Percentiles rank a stretch among this genome's conserved stretches.
phyloP scores from a whole-genome alignment of 2,329 filamentous ascomycete genomes.

The Xenosphaeropsis pyriputrescens region DNA sequence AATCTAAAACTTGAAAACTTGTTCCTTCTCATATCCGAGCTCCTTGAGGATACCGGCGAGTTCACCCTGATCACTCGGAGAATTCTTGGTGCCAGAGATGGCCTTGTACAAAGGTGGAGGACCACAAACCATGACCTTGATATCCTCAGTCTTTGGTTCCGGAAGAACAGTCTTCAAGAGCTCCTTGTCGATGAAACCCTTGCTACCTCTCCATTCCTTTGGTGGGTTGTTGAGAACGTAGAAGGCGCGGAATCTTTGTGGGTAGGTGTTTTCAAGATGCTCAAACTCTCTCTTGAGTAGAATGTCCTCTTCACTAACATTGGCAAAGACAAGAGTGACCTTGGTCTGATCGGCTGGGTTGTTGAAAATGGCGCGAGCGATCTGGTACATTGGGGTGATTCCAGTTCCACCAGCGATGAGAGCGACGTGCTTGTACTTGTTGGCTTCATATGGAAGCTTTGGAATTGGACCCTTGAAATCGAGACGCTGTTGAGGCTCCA shows the following conservation, averaged over 20 bases:
- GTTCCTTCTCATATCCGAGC: slow-evolving; percentile 70
- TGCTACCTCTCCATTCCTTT: slow-evolving; percentile 60
- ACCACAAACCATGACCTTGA: slow-evolving; percentile 95
- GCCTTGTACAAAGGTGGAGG: slow-evolving; percentile 90
- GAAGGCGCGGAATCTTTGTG: slow-evolving; percentile 88
- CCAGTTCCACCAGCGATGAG: slow-evolving; percentile 90
- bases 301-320: slow-evolving; percentile 81
- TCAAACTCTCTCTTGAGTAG: slow-evolving; percentile 75
- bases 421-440: slow-evolving; percentile 86
- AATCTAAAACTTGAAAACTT: slow-evolving; percentile 85
- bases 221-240: slow-evolving; percentile 82
- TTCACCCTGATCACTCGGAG: slow-evolving; percentile 89
- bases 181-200: slow-evolving; percentile 79
- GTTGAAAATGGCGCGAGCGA: slow-evolving; percentile 81
- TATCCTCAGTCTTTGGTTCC: slow-evolving; percentile 78
- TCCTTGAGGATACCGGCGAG: slow-evolving; percentile 68
- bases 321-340: slow-evolving; percentile 89
- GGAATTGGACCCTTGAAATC: slow-evolving; percentile 91
- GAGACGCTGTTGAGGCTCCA: slow-evolving; percentile 69
- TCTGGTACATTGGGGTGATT: slow-evolving; percentile 97
- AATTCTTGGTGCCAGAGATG: slow-evolving; percentile 78
- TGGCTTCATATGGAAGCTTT: slow-evolving; percentile 79
- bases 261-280: slow-evolving; percentile 86
- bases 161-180: slow-evolving; percentile 89
- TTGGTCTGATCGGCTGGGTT: slow-evolving; percentile 96